Base-by-base conservation (phyloP, 495 filamentous ascomycete species). In the Penicillium bialowiezense region DNA sequence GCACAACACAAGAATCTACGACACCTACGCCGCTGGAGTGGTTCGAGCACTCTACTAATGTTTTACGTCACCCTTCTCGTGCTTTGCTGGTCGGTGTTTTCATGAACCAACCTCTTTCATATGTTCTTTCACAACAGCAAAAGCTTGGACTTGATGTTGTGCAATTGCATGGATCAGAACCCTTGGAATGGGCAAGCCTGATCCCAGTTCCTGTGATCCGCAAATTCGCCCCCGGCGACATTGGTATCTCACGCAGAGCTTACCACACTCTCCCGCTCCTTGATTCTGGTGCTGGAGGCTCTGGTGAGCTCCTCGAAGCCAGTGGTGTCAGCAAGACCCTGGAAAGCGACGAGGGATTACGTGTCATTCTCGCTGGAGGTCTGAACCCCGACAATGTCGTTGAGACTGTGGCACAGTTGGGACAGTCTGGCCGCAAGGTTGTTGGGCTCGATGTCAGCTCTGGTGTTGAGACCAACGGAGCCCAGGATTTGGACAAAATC, bases 51-150 rank as follows among this genome's bases (percentile, higher is more conserved):
- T 77, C 80, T 1, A 48, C 64, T n/a, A 57, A 68, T 6, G 56
- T 76, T 7, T 60, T 89, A 26, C 68, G 63, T 7, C 73, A 80
- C 48, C 74, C 78, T 13, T 75, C 73, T 21, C 80, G 85, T 7
- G 86, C 93, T 1, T 74, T 95, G 23, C 77, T 98, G 20, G 95
- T 96, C 26, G 93, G 93, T 43, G 92, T 98, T 5, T 98, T 98
- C 69, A 88, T 85, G 62, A 86, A 96, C 68, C 92, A 97, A 56
- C 84, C 91, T 2, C 73, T 98, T 10, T 76, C 80, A 17, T 89
- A 96, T 46, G 72, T 98, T 15, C 69, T 97, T 18, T 76, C 78
- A 35, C 79, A 91, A 59, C 88, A 91, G 56, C 76, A 79, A 44
- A 76, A 83, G 3, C 78, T 97, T 47, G 74, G 76, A 37, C 84